Evolutionary conservation across 2,329 filamentous ascomycete species (phyloP), one percentile per base, ranked within the genome.

Genomic region (Cladobotryum protrusum): DNA sequence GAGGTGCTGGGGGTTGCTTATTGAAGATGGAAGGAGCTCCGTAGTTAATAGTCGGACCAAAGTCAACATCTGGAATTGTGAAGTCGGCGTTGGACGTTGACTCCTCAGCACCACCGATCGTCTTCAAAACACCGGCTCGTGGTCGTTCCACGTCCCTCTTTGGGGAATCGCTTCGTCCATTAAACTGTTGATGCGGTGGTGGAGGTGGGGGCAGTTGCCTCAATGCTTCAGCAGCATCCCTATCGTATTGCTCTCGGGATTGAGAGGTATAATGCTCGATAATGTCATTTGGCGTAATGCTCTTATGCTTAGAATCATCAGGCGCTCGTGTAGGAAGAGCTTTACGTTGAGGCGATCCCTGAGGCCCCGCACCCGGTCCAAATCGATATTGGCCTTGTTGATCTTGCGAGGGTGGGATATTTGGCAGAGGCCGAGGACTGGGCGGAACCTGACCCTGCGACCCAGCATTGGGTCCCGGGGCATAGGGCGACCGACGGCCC

Each of bases 21-120:
- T 56, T 62, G 9, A 64, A 57, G 2, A 63, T 55, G n/a, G 67
- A 52, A 15, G 63, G 41, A 12, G 68, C 70, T 33, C 63, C 69
- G 50, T 89, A 85, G 52, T 86, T 85, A 58, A 88, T 71, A 0
- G 91, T 96, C 5, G 85, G 89, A 0, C 92, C 92, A 68, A 96
- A 96, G 65, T 96, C 85, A 54, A 96, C 80, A 4, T 77, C 71
- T 1, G 89, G 88, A 53, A 95, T 82, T 50, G 81, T 76, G 19
- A 79, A 73, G 13, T 72, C 63, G 63, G 19, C 11, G 13, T 17
- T 6, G 24, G 35, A 18, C 45, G 44, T 14, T 49, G 58, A 24
- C 48, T 55, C 35, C 1, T 72, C 68, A 3, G 62, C 60, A n/a
- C 73, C 73, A 4, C 89, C 90, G 11, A 91, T 83, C 1, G 86